A percentile compares a stretch with the other conserved stretches of the same genome.
phyloP scores from a whole-genome alignment of 2,329 filamentous ascomycete genomes.

The Stromatinia cepivora region DNA sequence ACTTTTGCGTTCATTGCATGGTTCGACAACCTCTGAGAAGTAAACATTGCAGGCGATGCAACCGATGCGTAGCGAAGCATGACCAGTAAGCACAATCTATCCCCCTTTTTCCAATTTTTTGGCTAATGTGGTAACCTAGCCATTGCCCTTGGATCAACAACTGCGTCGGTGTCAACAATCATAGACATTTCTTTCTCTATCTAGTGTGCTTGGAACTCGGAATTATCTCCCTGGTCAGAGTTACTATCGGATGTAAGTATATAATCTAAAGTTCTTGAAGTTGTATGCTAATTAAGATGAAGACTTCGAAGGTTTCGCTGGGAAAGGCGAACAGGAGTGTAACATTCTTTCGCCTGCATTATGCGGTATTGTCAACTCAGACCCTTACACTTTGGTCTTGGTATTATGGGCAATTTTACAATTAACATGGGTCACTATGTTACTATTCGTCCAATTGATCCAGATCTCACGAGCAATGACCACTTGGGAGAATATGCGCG shows the following conservation, averaged over 20 bases:
- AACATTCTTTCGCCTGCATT: constrained; percentile 72
- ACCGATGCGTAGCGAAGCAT: constrained; percentile 91
- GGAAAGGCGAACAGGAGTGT: constrained; percentile 59
- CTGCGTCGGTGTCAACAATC: constrained; percentile 92
- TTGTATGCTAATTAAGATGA: constrained; percentile 36
- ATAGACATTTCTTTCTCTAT: constrained; percentile 93
- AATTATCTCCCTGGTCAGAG: constrained; percentile 68
- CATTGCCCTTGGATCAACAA: constrained; percentile 99
- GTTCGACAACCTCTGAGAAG: constrained; percentile 87
- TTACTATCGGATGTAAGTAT: constrained; percentile 70
- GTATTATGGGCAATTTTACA: constrained; percentile 80
- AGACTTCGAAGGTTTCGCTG: constrained; percentile 65
- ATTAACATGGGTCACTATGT: constrained; percentile 95
- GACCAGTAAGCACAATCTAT: constrained; percentile 72
- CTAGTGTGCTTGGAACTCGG: constrained; percentile 75
- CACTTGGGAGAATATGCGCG: constrained; percentile 95
- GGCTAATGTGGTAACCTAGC: constrained; percentile 46
- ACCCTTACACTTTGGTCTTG: constrained; percentile 80
- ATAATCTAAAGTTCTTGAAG: neutral
- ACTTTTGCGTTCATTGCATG: constrained; percentile 96
- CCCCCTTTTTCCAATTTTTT: neutral
- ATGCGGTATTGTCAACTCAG: constrained; percentile 75
- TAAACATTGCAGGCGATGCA: constrained; percentile 92
- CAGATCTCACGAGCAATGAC: constrained; percentile 92
- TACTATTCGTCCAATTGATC: constrained; percentile 88